Conservation (phyloP, 768 basidiomycete genomes). For the Xerocomellus dryophilus region DNA sequence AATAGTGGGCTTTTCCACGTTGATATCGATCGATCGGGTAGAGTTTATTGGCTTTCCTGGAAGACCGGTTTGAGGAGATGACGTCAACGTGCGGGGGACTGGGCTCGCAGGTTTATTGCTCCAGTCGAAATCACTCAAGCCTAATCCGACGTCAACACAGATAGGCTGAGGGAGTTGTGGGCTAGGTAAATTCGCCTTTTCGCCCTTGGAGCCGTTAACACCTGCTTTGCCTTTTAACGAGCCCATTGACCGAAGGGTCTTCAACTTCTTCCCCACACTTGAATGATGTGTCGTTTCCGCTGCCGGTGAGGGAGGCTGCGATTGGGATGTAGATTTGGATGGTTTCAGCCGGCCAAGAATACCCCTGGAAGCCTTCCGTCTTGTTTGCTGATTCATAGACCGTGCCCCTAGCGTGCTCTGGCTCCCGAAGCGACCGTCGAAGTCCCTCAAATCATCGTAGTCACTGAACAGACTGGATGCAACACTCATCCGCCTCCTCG, state of each 20-base stretch:
- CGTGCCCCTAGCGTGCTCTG: slow-evolving; percentile 65
- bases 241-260: slow-evolving; percentile 77
- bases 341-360: slow-evolving; percentile 61
- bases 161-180: slow-evolving; percentile 54
- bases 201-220: slow-evolving; percentile 26
- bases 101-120: slow-evolving; percentile 23
- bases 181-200: slow-evolving; percentile 42
- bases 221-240: slow-evolving; percentile 60
- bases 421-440: slow-evolving; percentile 83
- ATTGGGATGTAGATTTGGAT: slow-evolving; percentile 42
- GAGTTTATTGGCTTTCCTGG: slow-evolving; percentile 12
- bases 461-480: slow-evolving; percentile 75
- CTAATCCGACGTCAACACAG: slow-evolving; percentile 54
- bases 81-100: slow-evolving; percentile 12
- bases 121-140: slow-evolving; percentile 58
- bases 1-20: slow-evolving; percentile 36
- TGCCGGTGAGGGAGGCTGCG: slow-evolving; percentile 44
- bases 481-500: slow-evolving; percentile 62
- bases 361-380: slow-evolving; percentile 62
- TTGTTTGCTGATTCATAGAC: slow-evolving; percentile 36
- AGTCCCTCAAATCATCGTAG: slow-evolving; percentile 84
- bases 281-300: slow-evolving; percentile 37
- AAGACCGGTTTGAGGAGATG: slow-evolving; percentile 17
- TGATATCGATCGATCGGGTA: slow-evolving; percentile 23
- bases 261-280: slow-evolving; percentile 51